Conservation (phyloP, 1,284 basidiomycete species). For the Ustilago tritici region DNA sequence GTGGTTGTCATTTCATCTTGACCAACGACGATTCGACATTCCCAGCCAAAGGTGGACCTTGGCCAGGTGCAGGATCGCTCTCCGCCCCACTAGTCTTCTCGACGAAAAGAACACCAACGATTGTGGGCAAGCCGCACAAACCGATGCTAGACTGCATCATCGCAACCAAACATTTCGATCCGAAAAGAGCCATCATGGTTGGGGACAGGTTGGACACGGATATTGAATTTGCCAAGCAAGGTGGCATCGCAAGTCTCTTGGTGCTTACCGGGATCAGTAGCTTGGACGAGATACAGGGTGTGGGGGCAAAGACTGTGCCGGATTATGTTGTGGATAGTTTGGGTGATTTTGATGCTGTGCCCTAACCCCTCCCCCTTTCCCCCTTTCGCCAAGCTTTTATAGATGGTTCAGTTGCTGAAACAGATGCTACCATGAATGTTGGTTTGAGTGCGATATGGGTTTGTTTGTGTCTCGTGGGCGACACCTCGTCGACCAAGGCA, state of each 20-base stretch:
- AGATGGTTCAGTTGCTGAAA: not conserved
- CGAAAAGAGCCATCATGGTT: slow-evolving; percentile 87
- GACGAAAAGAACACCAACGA: slow-evolving; percentile 77
- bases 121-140: slow-evolving; percentile 90
- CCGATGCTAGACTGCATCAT: slow-evolving; percentile 95
- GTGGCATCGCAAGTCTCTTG: slow-evolving; percentile 85
- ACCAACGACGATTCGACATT: slow-evolving; percentile 95
- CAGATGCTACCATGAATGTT: not conserved
- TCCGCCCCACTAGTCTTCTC: slow-evolving; percentile 84
- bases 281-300: slow-evolving; percentile 72
- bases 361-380: slow-evolving; percentile 1
- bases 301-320: slow-evolving; percentile 69
- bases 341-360: slow-evolving; percentile 60
- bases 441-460: not conserved
- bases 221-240: slow-evolving; percentile 88
- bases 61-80: slow-evolving; percentile 84
- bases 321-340: slow-evolving; percentile 63
- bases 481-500: not conserved
- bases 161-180: slow-evolving; percentile 79
- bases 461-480: not conserved
- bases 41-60: slow-evolving; percentile 81
- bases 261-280: slow-evolving; percentile 83
- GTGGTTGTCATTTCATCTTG: slow-evolving; percentile 85
- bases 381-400: not conserved
- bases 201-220: slow-evolving; percentile 96